Conservation (phyloP, 805 yeast species). For the Ogataea wickerhamii region DNA sequence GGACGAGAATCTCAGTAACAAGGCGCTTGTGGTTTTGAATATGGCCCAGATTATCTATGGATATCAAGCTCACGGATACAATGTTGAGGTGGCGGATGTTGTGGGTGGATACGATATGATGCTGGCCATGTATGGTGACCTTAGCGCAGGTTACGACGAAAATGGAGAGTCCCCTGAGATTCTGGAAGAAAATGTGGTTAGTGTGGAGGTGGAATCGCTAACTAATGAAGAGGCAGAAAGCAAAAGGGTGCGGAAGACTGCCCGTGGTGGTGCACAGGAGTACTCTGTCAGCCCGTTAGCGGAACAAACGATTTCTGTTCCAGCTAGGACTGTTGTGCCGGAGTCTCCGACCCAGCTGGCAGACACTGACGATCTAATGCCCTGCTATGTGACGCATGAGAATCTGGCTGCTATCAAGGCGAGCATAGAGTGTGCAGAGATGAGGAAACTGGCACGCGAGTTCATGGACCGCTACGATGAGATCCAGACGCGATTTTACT, state of each 20-base stretch:
- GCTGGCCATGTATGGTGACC: neutral
- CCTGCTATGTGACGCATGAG: slow-evolving; percentile 21
- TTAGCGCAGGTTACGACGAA: neutral
- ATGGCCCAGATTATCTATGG: slow-evolving; percentile 18
- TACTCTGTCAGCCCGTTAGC: neutral
- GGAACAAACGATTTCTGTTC: neutral
- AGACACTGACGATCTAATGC: slow-evolving; percentile 5
- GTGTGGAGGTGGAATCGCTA: neutral
- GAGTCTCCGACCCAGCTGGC: slow-evolving; percentile 1
- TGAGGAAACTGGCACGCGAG: slow-evolving; percentile 12
- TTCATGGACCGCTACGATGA: slow-evolving; percentile 22
- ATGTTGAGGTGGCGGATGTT: slow-evolving; percentile 9
- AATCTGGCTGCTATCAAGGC: slow-evolving; percentile 17
- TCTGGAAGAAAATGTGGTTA: neutral
- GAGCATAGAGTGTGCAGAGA: slow-evolving; percentile 10
- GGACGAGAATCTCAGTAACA: slow-evolving; percentile 20
- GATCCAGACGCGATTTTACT: slow-evolving; percentile 23
- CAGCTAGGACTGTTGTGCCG: neutral
- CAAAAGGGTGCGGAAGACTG: slow-evolving; percentile 1
- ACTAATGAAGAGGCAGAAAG: neutral
- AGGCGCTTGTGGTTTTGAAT: slow-evolving; percentile 14
- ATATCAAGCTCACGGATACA: slow-evolving; percentile 22
- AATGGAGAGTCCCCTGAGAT: neutral
- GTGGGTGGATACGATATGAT: slow-evolving; percentile 1
- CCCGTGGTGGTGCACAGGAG: slow-evolving; percentile 7